phyloP scores from a whole-genome alignment of 352 stramenopile species.

The Pythium folliculosum region DNA sequence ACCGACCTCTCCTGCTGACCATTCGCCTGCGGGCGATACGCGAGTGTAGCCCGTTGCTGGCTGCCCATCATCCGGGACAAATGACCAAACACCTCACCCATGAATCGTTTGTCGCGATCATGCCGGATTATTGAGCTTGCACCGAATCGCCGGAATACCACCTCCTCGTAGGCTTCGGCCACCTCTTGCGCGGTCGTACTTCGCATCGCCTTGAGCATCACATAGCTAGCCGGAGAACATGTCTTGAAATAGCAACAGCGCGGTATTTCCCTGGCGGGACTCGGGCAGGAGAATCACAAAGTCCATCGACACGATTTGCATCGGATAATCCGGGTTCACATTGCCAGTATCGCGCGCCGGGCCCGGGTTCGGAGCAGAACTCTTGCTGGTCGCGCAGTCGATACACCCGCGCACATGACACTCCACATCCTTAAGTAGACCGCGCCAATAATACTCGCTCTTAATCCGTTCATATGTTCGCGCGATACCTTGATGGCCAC shows the following conservation, averaged over 20 bases:
- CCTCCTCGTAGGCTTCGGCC: slow-evolving; percentile 30
- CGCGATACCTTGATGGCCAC: slow-evolving; percentile 13
- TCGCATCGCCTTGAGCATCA: slow-evolving; percentile 30
- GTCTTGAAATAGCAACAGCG: slow-evolving; percentile 33
- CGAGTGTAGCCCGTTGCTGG: slow-evolving; percentile 29
- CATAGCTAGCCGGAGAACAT: slow-evolving; percentile 23
- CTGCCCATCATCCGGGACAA: slow-evolving; percentile 32
- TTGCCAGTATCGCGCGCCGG: slow-evolving; percentile 8
- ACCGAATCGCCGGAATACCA: slow-evolving; percentile 31
- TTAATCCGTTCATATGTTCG: slow-evolving; percentile 17
- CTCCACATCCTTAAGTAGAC: slow-evolving; percentile 16
- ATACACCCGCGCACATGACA: slow-evolving; percentile 7
- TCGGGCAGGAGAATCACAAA: slow-evolving; percentile 10
- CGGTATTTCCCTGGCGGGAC: slow-evolving; percentile 14
- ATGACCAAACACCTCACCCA: slow-evolving; percentile 33
- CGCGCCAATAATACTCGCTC: slow-evolving; percentile 20
- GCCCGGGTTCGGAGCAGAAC: not conserved
- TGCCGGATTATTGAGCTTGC: slow-evolving; percentile 28
- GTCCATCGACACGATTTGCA: slow-evolving; percentile 22
- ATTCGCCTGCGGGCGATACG: slow-evolving; percentile 28
- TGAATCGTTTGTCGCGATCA: slow-evolving; percentile 36
- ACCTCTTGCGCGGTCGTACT: slow-evolving; percentile 22
- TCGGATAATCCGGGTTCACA: slow-evolving; percentile 6
- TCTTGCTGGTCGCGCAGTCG: slow-evolving; percentile 19
- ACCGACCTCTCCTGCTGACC: slow-evolving; percentile 16